Conservation (phyloP, 495 filamentous ascomycete genomes). For the Parathielavia hyrcaniae region DNA sequence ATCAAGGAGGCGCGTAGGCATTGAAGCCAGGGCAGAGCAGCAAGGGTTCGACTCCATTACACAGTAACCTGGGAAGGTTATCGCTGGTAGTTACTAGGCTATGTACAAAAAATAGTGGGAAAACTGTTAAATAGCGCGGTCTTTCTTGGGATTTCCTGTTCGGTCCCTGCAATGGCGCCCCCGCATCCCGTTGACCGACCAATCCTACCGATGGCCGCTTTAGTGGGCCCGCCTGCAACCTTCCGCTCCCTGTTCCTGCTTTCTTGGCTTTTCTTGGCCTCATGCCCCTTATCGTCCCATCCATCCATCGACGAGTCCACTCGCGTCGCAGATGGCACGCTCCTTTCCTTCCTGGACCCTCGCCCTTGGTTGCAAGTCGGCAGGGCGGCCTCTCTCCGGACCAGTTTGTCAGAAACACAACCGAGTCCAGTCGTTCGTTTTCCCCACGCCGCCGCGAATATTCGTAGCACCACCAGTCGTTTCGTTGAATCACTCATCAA, state of each 20-base stretch:
- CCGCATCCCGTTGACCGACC: constrained; percentile 4
- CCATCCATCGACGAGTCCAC: not conserved
- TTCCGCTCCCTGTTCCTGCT: not conserved
- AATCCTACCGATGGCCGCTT: constrained; percentile 4
- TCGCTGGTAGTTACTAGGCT: no score
- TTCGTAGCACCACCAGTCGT: not conserved
- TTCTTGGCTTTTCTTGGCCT: no score
- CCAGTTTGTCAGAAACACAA: not conserved
- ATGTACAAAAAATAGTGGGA: no score
- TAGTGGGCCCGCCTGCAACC: not conserved
- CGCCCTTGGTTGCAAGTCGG: not conserved
- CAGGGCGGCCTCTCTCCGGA: constrained; percentile 16
- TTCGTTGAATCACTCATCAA: not conserved
- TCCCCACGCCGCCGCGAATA: constrained; percentile 9
- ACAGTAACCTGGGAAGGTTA: no score
- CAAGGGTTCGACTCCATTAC: not conserved
- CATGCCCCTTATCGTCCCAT: constrained; percentile 15
- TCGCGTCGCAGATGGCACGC: constrained; percentile 18
- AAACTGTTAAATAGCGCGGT: no score
- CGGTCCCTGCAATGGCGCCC: not conserved
- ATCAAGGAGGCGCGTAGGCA: not conserved
- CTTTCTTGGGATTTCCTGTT: not conserved
- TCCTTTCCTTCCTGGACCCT: constrained; percentile 10
- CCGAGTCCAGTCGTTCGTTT: constrained; percentile 22
- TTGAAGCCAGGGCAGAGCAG: not conserved